Percentiles rank a stretch among this genome's conserved stretches.
These are phyloP conservation scores for Mesembryanthemum crystallinum DNA, from an alignment of 148 eudicot genomes.

Conservation along the genomic window DNA sequence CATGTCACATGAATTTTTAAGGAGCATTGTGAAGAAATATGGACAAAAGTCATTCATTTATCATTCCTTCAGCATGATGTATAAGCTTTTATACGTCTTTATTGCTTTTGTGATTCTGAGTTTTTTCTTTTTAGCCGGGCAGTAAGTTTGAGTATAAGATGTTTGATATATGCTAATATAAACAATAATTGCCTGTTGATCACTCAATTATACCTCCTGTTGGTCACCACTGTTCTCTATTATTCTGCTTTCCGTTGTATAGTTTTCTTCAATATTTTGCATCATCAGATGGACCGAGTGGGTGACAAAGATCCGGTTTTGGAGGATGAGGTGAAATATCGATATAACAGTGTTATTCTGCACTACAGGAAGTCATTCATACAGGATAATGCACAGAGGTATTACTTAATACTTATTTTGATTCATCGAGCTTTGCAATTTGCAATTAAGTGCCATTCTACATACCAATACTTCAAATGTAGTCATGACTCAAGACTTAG, in stretches of 20 bases:
- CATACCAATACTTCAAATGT: neutral
- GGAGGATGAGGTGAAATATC: conserved; percentile 92
- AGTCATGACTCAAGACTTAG: neutral
- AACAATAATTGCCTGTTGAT: neutral
- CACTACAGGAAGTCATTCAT: conserved; percentile 92
- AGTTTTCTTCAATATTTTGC: neutral
- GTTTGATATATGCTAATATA: neutral
- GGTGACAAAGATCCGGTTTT: conserved; percentile 74
- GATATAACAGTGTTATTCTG: conserved; percentile 77
- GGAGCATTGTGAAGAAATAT: neutral
- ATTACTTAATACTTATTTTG: conserved; percentile 5
- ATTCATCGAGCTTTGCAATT: neutral
- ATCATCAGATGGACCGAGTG: conserved; percentile 71
- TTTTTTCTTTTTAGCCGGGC: neutral
- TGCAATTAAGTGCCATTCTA: neutral
- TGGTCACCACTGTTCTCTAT: neutral
- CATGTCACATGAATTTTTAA: neutral
- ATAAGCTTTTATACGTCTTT: neutral
- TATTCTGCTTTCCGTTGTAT: neutral
- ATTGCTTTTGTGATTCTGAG: neutral
- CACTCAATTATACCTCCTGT: too few species aligned
- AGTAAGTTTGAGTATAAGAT: neutral
- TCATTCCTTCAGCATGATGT: neutral
- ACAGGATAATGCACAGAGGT: conserved; percentile 97
- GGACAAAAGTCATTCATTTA: neutral